Evolutionary conservation across 2,329 filamentous ascomycete genomes (phyloP).

Genomic region (Penicillium sp.): DNA sequence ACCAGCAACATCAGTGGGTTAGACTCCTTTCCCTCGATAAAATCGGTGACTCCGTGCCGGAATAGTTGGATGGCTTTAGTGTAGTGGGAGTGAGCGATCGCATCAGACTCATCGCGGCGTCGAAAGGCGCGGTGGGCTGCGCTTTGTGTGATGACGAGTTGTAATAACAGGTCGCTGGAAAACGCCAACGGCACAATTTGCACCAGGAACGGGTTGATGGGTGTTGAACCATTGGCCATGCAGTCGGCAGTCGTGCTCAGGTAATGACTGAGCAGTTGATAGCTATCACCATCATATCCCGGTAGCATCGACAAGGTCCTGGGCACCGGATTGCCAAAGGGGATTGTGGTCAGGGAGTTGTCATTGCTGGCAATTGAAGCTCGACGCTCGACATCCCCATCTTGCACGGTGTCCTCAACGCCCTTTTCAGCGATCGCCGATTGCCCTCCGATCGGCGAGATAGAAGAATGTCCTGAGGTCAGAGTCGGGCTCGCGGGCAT

Average conservation of each 20-base stretch:
- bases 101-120: slow-evolving; percentile 27
- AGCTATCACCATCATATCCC: slow-evolving; percentile 28
- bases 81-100: slow-evolving; percentile 29
- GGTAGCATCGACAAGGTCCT: slow-evolving; percentile 29
- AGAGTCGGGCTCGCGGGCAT: slow-evolving; percentile 9
- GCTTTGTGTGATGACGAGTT: slow-evolving; percentile 46
- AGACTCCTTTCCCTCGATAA: slow-evolving; percentile 29
- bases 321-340: slow-evolving; percentile 20
- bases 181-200: slow-evolving; percentile 48
- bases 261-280: slow-evolving; percentile 46
- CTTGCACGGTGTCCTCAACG: not conserved
- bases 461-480: slow-evolving; percentile 14
- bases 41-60: slow-evolving; percentile 27
- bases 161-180: slow-evolving; percentile 44
- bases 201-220: slow-evolving; percentile 46
- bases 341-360: not conserved
- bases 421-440: slow-evolving; percentile 8
- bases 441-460: slow-evolving; percentile 12
- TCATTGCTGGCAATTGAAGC: not conserved
- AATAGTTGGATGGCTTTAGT: slow-evolving; percentile 30
- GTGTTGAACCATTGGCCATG: slow-evolving; percentile 48
- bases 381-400: not conserved
- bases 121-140: slow-evolving; percentile 32
- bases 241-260: slow-evolving; percentile 44
- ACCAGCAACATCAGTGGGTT: slow-evolving; percentile 41